Base-by-base conservation (phyloP, 768 basidiomycete species). In the Guyanaporus albipodus region DNA sequence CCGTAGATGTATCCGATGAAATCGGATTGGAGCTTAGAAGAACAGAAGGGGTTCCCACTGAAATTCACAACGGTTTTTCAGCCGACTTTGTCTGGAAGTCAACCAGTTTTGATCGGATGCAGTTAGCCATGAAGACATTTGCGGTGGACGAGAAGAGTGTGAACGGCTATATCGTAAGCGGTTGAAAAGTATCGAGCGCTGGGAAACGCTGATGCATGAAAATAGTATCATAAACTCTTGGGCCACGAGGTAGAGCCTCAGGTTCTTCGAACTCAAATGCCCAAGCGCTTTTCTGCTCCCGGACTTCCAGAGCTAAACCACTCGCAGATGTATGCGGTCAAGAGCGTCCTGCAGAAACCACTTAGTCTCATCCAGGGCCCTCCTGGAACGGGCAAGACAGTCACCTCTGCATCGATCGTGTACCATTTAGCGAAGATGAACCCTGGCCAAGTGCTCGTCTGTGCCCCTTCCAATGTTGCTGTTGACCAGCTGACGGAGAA, bases 41-140 rank as follows among this genome's bases (percentile, higher is more conserved):
- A 38, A 83, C 89, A 2, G 95, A 98, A 55, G 91, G 91, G 14
- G 93, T 95, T 7, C 96, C 96, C 6, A 82, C 85, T 15, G 95
- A 98, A 26, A 82, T 91, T 68, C 92, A 91, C 0, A 91, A 94
- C 62, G 90, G 91, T 57, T 98, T 96, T 60, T 85, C 90, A 0
- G 96, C 87, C n/a, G 96, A 99, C 66, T 99, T 98, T 60, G 95
- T 99, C 5, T 99, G 96, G 96, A 99, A 99, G 69, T 94, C 93
- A 5, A 99, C 96, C 1, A 98, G 95, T 67, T 99, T 99, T 60
- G 96, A 99, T 66, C 79, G 96, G 39, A 99, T 99, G 96, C 96
- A 99, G 64, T 77, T 92, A 27, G 95, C 96, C 0, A 98, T 99
- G 95, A 98, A 97, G 78, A 98, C 94, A 1, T 99, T 99, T 63